A percentile compares a stretch with the other conserved stretches of the same genome.
Conservation (phyloP, 768 basidiomycete species). For the Leccinum subgranulosum region DNA sequence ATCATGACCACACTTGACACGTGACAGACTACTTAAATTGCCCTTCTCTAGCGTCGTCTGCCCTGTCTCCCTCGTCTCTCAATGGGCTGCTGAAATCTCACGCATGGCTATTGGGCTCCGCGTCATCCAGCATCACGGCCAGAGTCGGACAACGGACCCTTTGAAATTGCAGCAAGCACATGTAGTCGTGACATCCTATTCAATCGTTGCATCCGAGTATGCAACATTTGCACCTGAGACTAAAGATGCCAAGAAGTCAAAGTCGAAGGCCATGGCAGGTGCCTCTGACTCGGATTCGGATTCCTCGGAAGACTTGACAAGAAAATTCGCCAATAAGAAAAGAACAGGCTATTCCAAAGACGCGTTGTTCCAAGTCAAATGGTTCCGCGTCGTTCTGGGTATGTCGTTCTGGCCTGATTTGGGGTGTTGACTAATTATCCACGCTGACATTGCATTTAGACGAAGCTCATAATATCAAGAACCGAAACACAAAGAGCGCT, state of each 20-base stretch:
- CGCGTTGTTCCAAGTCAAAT: constrained; percentile 75
- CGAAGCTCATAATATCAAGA: constrained; percentile 95
- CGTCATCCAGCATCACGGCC: constrained; percentile 84
- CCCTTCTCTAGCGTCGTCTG: constrained; percentile 65
- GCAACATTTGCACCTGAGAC: constrained; percentile 45
- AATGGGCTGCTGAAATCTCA: constrained; percentile 86
- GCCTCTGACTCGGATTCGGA: constrained; percentile 32
- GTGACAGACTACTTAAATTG: neutral
- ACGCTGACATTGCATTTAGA: constrained; percentile 42
- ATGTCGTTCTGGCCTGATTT: constrained; percentile 6
- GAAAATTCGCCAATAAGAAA: constrained; percentile 38
- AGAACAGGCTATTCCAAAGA: constrained; percentile 47
- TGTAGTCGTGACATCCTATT: constrained; percentile 86
- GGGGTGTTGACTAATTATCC: neutral
- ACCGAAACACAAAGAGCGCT: constrained; percentile 72
- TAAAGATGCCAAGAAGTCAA: constrained; percentile 51
- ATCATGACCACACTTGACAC: neutral
- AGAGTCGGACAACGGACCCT: constrained; percentile 66
- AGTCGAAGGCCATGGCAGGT: constrained; percentile 28
- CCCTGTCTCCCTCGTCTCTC: constrained; percentile 82
- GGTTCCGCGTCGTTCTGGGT: constrained; percentile 88
- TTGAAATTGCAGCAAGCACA: constrained; percentile 49
- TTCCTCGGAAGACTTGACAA: constrained; percentile 41
- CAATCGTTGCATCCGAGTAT: constrained; percentile 79
- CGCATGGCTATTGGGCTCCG: constrained; percentile 65